phyloP scores from a whole-genome alignment of 768 basidiomycete species.

The Amanita fuliginea region DNA sequence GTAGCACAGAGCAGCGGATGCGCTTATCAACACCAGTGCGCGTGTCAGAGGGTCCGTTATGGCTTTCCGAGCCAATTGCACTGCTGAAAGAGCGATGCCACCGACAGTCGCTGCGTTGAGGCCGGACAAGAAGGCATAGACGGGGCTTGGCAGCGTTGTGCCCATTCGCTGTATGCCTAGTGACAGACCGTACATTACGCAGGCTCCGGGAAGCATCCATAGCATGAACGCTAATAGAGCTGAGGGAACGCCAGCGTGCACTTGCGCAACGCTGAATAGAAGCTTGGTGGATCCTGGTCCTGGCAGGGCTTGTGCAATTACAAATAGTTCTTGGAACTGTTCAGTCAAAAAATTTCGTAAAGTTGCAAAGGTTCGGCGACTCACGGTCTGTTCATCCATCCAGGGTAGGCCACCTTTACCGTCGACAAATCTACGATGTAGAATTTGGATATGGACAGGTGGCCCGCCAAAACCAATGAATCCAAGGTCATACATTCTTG shows the following conservation, averaged over 20 bases:
- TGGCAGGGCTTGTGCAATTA: slow-evolving; percentile 34
- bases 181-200: slow-evolving; percentile 35
- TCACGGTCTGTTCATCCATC: slow-evolving; percentile 30
- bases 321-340: slow-evolving; percentile 36
- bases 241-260: slow-evolving; percentile 29
- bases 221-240: slow-evolving; percentile 30
- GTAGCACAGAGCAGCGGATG: slow-evolving; percentile 37
- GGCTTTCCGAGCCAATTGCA: slow-evolving; percentile 32
- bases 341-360: too few species aligned
- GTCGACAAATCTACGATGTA: slow-evolving; percentile 28
- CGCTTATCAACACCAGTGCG: slow-evolving; percentile 28
- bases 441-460: slow-evolving; percentile 36
- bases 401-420: slow-evolving; percentile 22
- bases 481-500: slow-evolving; percentile 26
- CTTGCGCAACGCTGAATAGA: slow-evolving; percentile 33
- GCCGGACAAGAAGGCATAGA: slow-evolving; percentile 40
- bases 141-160: slow-evolving; percentile 29
- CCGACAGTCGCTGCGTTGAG: slow-evolving; percentile 46
- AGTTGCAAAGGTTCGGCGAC: slow-evolving; percentile 5
- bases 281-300: slow-evolving; percentile 39
- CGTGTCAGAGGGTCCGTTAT: slow-evolving; percentile 35
- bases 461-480: slow-evolving; percentile 40
- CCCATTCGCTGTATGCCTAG: slow-evolving; percentile 32
- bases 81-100: slow-evolving; percentile 38
- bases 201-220: slow-evolving; percentile 36